Conservation (phyloP, 2,329 filamentous ascomycete species). For the Aureobasidium sp. region DNA sequence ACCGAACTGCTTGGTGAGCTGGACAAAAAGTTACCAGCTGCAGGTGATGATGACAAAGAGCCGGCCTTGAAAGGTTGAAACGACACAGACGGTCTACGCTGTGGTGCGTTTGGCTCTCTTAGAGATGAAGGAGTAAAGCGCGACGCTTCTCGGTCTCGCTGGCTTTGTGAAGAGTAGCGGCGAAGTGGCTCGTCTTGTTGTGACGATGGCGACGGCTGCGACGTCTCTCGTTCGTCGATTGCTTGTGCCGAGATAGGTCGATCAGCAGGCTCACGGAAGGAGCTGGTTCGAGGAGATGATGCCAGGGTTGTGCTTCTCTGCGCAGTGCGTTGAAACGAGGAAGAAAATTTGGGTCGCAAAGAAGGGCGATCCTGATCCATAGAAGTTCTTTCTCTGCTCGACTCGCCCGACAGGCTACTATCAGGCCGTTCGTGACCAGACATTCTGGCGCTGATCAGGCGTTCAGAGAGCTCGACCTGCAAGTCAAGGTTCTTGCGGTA, state of each 20-base stretch:
- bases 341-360: background rate
- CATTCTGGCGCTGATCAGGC: slow-evolving; percentile 41
- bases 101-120: slow-evolving; percentile 43
- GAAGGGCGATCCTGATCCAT: slow-evolving; percentile 10
- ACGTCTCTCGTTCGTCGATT: background rate
- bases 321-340: background rate
- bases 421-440: slow-evolving; percentile 7
- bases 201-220: background rate
- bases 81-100: slow-evolving; percentile 72
- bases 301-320: background rate
- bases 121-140: background rate
- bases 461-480: slow-evolving; percentile 83
- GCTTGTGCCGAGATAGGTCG: slow-evolving; percentile 16
- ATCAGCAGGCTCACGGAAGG: slow-evolving; percentile 14
- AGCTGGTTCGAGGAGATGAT: slow-evolving; percentile 10
- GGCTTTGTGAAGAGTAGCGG: slow-evolving; percentile 5
- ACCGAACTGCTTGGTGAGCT: slow-evolving; percentile 47
- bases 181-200: slow-evolving; percentile 8
- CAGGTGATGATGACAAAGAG: slow-evolving; percentile 82
- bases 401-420: background rate
- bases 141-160: slow-evolving; percentile 5
- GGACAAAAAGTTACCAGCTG: slow-evolving; percentile 44
- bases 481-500: slow-evolving; percentile 90
- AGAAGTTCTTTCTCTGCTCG: slow-evolving; percentile 8
- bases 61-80: slow-evolving; percentile 97